phyloP scores from a whole-genome alignment of 2,329 filamentous ascomycete genomes.

The Exophiala aquamarina region DNA sequence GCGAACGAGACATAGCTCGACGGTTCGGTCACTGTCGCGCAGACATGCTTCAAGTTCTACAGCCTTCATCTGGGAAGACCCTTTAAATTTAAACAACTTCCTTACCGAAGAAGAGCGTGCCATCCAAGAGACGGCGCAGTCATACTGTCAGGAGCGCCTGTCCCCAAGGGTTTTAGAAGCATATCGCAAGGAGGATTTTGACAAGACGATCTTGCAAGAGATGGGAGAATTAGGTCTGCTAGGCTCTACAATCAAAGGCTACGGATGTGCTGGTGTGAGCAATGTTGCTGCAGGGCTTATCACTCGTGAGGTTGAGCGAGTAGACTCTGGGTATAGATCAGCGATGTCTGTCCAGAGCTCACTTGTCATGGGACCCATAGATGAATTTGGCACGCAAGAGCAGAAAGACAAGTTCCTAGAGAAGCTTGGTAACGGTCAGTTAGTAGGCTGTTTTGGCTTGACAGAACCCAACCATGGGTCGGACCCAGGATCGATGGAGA shows the following conservation, averaged over 20 bases:
- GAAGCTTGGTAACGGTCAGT: constrained; percentile 75
- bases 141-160: constrained; percentile 90
- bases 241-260: constrained; percentile 81
- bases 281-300: constrained; percentile 88
- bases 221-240: constrained; percentile 92
- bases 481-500: constrained; percentile 90
- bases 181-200: constrained; percentile 83
- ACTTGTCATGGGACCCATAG: constrained; percentile 88
- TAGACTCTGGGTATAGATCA: constrained; percentile 88
- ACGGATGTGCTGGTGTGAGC: constrained; percentile 83
- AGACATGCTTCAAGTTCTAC: constrained; percentile 29
- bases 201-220: constrained; percentile 79
- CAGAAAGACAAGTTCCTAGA: constrained; percentile 84
- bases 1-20: constrained; percentile 8
- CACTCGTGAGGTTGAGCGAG: constrained; percentile 83
- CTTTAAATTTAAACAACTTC: constrained; percentile 70
- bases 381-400: constrained; percentile 83
- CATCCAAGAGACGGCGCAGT: constrained; percentile 84
- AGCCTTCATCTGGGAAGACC: constrained; percentile 88
- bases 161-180: constrained; percentile 82
- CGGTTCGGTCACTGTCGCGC: constrained; percentile 7
- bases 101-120: constrained; percentile 89
- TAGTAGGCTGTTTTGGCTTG: constrained; percentile 82
- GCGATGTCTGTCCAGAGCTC: constrained; percentile 94
- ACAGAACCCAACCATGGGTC: constrained; percentile 93